Base-by-base conservation (phyloP, 306 rosid species). In the Gleditsia sinensis region DNA sequence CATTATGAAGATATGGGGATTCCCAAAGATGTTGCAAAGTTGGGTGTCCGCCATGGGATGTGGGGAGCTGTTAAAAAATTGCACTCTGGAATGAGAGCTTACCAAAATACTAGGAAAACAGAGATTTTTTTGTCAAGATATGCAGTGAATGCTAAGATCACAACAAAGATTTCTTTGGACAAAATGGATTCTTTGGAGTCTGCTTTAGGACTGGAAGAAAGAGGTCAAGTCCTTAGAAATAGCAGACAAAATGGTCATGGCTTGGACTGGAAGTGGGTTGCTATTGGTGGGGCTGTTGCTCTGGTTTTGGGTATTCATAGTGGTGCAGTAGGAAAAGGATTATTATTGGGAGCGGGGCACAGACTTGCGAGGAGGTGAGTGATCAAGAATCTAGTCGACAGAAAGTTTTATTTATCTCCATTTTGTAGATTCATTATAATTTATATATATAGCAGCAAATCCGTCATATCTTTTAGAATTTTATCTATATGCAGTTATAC, bases 1-100 rank as follows among this genome's bases (percentile, higher is more conserved):
- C 99, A 95, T 74, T 76, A 92, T 4, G 99, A 95, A 83, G 99
- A 95, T 85, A 95, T 95, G 99, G 99, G 99, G 54, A 95, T 95
- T 68, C 99, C 99, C 45, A 95, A 95, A 80, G 99, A 95, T 54
- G 99, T 92, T 71, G 99, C 98, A 0, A 95, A 95, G 89, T 74
- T 90, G 81, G 99, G 96, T 3, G 94, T 95, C 79, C 99, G 99
- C 49, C 99, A 95, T 55, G 99, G 98, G 42, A 92, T 95, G 99
- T 95, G 99, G 99, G 94, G 98, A 68, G 91, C 98, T 12, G 96
- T 95, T 48, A 95, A 90, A 85, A 95, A 92, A 80, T 71, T 95
- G 82, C 97, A 95, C 80, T 80, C 91, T 32, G 99, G 98, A 78
- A 80, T 95, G 93, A 88, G 97, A 83, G 97, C 91, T 5, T 95